Base-by-base conservation (phyloP, 2,329 filamentous ascomycete genomes). In the Aspergillus melleus region DNA sequence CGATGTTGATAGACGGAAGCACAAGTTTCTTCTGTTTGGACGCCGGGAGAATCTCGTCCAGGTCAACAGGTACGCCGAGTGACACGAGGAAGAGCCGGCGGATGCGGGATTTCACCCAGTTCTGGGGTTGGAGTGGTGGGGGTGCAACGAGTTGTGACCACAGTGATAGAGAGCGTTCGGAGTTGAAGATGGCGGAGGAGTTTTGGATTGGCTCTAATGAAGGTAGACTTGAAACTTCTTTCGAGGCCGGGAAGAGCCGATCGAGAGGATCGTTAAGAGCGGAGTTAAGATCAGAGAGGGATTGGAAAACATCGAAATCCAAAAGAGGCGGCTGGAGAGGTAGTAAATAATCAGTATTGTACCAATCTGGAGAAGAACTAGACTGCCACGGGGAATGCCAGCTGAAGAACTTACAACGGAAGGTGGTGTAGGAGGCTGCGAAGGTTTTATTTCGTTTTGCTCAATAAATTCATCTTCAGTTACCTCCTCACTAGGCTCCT, bases 11-110 rank as follows among this genome's bases (percentile, higher is more conserved):
- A 6, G 93, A 96, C 0, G 95, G 95, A 1, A 99, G 84, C 4
- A 99, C 85, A 19, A 99, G 88, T 74, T 98, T 98, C 84, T 98
- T 98, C 75, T 99, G 95, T 77, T 98, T 98, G 12, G 91, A 96
- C 0, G 94, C 93, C 0, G 95, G 95, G 8, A 99, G 85, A 57
- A 99, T 98, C 79, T 99, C 95, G 76, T 99, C 95, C 0, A 99
- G 84, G 70, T 99, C 95, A 49, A 99, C 92, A 1, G 95, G 95
- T 0, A 99, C 95, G 19, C 95, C 95, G 0, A 99, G 86, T 1
- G 93, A 97, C 56, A 99, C 93, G 47, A 99, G 87, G 74, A 99
- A 99, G 26, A 99, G 86, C 29, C 95, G 90, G 55, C 95, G 88
- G 68, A 96, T 99, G 54, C 93, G 91, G 55, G 92, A 96, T 64